Percentiles rank a stretch among this genome's conserved stretches.
Evolutionary conservation across 2,329 filamentous ascomycete genomes (phyloP).

Genomic region (Claviceps pusilla): DNA sequence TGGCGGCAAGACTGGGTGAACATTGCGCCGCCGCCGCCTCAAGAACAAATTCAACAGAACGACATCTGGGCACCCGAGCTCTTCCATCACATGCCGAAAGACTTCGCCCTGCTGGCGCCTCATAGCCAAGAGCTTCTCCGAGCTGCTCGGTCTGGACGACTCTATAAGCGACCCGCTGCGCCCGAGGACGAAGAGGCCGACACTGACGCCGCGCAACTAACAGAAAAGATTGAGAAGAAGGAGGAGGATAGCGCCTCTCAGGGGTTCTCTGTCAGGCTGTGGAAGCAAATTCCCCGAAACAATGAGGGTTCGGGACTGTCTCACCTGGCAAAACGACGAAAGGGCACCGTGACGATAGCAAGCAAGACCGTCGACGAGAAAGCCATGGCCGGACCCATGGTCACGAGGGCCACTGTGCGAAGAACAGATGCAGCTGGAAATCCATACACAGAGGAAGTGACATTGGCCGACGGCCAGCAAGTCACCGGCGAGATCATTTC

Average conservation of each 20-base stretch:
- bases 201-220: conserved; percentile 22
- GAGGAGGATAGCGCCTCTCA: conserved; percentile 43
- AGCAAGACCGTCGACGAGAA: conserved; percentile 34
- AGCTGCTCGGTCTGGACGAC: conserved; percentile 59
- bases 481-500: conserved; percentile 70
- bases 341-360: conserved; percentile 43
- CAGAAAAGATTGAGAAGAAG: conserved; percentile 43
- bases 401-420: conserved; percentile 68
- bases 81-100: conserved; percentile 69
- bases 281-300: conserved; percentile 48
- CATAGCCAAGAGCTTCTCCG: conserved; percentile 73
- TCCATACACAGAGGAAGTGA: conserved; percentile 69
- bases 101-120: conserved; percentile 59
- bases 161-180: conserved; percentile 58
- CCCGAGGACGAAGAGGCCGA: conserved; percentile 45
- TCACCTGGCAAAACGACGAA: conserved; percentile 46
- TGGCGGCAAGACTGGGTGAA: conserved; percentile 63
- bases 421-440: conserved; percentile 67
- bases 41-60: conserved; percentile 48
- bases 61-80: conserved; percentile 63
- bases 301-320: conserved; percentile 37
- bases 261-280: conserved; percentile 41
- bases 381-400: conserved; percentile 32
- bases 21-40: conserved; percentile 48
- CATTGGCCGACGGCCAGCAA: conserved; percentile 61